A percentile compares a stretch with the other conserved stretches of the same genome.
phyloP scores from a whole-genome alignment of 78 protist genomes.

The Ministeria vibrans region DNA sequence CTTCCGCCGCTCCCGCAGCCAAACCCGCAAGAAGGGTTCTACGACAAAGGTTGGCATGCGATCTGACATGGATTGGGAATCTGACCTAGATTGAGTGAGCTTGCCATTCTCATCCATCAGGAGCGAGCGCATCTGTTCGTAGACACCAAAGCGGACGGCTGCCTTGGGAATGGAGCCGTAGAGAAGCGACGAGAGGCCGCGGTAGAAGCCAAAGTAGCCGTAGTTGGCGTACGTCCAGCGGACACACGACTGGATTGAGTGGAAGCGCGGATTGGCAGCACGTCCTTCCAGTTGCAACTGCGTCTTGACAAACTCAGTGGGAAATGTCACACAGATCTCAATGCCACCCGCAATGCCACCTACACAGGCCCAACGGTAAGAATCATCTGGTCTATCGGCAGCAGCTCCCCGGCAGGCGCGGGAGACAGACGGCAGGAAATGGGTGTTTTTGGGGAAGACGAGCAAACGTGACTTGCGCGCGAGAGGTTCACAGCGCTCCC shows the following conservation, averaged over 20 bases:
- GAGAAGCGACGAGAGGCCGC: conserved; percentile 33
- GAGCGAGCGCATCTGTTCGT: conserved; percentile 6
- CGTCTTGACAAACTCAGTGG: conserved; percentile 53
- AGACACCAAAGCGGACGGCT: conserved; percentile 37
- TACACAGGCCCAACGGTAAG: too few relatives aligned
- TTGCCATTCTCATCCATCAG: conserved; percentile 19
- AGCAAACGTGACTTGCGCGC: too few relatives aligned
- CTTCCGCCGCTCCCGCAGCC: conserved; percentile 36
- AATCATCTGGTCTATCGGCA: too few relatives aligned
- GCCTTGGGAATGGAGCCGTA: conserved; percentile 34
- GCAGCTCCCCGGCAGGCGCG: too few relatives aligned
- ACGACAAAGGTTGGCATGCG: too few relatives aligned
- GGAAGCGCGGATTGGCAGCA: conserved; percentile 17
- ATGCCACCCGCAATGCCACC: conserved; percentile 37
- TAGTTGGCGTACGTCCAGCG: neutral
- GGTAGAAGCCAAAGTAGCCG: conserved; percentile 26
- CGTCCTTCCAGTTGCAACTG: conserved; percentile 38
- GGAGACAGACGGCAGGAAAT: too few relatives aligned
- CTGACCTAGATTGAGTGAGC: too few relatives aligned
- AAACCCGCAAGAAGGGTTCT: conserved; percentile 19
- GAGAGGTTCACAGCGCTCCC: too few relatives aligned
- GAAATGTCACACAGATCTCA: conserved; percentile 36
- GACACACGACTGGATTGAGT: too few relatives aligned
- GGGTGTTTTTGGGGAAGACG: too few relatives aligned
- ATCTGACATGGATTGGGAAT: too few relatives aligned